phyloP scores from a whole-genome alignment of 2,329 filamentous ascomycete genomes.

The Remersonia thermophila region DNA sequence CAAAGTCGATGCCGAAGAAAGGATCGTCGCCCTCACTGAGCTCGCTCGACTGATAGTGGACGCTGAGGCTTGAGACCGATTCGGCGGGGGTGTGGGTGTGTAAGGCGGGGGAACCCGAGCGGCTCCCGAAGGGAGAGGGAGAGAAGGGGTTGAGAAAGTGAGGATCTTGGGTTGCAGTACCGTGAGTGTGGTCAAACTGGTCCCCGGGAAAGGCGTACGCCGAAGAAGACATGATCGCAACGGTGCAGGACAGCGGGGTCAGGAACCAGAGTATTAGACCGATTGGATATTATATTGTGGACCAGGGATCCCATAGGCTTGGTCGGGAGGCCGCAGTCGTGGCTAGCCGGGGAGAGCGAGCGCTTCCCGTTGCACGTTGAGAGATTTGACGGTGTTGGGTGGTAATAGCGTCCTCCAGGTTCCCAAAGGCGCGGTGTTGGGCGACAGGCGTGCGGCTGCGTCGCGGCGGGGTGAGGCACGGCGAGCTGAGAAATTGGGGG shows the following conservation, averaged over 20 bases:
- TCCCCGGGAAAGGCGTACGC: constrained; percentile 17
- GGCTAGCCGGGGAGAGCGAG: too few relatives aligned
- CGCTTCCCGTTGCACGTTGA: too few relatives aligned
- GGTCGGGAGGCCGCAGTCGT: too few relatives aligned
- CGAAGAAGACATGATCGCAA: constrained; percentile 20
- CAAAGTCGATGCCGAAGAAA: constrained; percentile 39
- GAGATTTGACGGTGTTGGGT: too few relatives aligned
- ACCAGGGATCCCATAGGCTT: too few relatives aligned
- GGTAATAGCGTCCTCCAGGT: too few relatives aligned
- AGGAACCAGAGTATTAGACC: constrained; percentile 2
- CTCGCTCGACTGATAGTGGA: constrained; percentile 38
- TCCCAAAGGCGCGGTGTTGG: too few relatives aligned
- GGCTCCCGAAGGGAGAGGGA: constrained; percentile 25
- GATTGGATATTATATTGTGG: constrained; percentile 11
- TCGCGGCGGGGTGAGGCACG: constrained; percentile 4
- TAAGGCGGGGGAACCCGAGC: constrained; percentile 28
- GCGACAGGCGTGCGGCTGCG: constrained; percentile 4
- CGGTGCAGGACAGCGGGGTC: neutral
- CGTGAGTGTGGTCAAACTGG: constrained; percentile 15
- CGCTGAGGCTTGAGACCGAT: constrained; percentile 33
- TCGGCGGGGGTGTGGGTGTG: constrained; percentile 36
- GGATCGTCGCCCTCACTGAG: constrained; percentile 36
- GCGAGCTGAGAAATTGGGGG: neutral
- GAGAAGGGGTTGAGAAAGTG: constrained; percentile 31
- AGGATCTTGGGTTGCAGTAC: constrained; percentile 9